Conservation (phyloP, 495 filamentous ascomycete species). For the Neurospora sublineolata region DNA sequence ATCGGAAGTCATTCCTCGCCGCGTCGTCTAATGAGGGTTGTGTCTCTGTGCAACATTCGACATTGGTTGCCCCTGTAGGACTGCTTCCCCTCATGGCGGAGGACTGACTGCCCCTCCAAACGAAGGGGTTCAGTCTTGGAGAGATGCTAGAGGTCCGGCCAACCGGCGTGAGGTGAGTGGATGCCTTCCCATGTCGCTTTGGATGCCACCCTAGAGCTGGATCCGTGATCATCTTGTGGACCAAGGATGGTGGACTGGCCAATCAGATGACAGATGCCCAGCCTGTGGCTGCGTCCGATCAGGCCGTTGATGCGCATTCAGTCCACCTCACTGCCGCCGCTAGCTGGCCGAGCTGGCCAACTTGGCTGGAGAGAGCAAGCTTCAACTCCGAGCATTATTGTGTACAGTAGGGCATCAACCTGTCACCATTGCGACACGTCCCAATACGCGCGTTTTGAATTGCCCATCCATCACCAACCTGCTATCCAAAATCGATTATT, state of each 20-base stretch:
- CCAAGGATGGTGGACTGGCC: background rate
- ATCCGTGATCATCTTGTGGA: slow-evolving; percentile 14
- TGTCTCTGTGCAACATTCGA: background rate
- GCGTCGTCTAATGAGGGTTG: background rate
- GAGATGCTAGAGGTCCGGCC: background rate
- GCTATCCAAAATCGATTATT: background rate
- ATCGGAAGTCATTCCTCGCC: background rate
- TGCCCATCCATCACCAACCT: background rate
- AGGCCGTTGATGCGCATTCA: background rate
- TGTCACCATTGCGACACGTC: background rate
- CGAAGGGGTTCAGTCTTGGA: background rate
- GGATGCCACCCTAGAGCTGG: slow-evolving; percentile 8
- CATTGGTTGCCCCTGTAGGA: background rate
- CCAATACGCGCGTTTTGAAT: background rate
- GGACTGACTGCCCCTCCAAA: background rate
- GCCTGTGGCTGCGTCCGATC: background rate
- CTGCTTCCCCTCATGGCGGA: background rate
- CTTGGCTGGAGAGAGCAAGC: background rate
- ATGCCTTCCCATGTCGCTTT: background rate
- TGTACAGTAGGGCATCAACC: background rate
- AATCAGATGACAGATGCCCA: slow-evolving; percentile 1
- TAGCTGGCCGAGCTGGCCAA: background rate
- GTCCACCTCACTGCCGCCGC: background rate
- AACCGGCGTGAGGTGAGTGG: background rate
- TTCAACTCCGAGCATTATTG: background rate